Evolutionary conservation across 2,329 filamentous ascomycete genomes (phyloP), one percentile per base, ranked within the genome.

Genomic region (Colletotrichum zoysiae): DNA sequence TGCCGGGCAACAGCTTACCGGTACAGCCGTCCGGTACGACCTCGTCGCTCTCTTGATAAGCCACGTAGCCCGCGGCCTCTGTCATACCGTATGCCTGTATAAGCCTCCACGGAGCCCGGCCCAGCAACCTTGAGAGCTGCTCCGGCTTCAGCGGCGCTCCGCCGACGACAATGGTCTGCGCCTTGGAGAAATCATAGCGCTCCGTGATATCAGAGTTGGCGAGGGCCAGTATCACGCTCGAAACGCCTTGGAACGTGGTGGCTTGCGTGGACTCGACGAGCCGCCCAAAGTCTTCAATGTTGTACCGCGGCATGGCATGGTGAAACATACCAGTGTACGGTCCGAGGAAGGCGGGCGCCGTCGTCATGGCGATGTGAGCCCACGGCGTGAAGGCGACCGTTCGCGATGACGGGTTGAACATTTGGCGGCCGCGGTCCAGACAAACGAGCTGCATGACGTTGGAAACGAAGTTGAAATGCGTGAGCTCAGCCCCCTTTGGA

Each of bases 401-500:
- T 14, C 79, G 76, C 1, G 76, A 79, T 5, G 71, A 77, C 0
- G 80, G 75, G 62, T 80, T 75, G 73, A 83, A 83, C 51, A 81
- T 79, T 5, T 51, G 65, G 1, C 48, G 26, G 9, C 74, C 73
- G 8, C 74, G 74, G 66, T 84, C 82, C 44, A 82, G 80, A 0
- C 78, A 74, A 12, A 81, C 74, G n/a, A 84, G 81, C 51, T 84
- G 82, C 30, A 74, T 58, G 2, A 77, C 12, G 80, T 97, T 97
- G 71, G 93, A 84, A 14, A 97, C 88, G 71, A 97, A 91, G 79
- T 98, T 98, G 74, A 84, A 81, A 81, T 98, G 95, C 9, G 90
- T 92, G 42, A 98, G 85, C 88, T 94, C 93, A 18, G 98, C 95
- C 20, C 95, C 95, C 81, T 98, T 98, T 0, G 95, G 95, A 62